phyloP scores from a whole-genome alignment of 257 asterid genomes.

The Jacaranda mimosifolia region DNA sequence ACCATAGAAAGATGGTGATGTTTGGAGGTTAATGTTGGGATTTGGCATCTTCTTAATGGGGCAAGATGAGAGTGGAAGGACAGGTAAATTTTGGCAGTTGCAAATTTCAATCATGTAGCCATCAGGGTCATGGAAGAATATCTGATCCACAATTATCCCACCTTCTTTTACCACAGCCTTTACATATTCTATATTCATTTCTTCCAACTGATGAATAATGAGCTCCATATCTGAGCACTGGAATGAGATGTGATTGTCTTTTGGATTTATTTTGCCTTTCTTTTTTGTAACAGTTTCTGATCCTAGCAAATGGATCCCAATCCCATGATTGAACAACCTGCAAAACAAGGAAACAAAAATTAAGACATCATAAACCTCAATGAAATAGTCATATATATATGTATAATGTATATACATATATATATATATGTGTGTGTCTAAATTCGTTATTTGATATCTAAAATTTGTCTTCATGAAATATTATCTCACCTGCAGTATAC shows the following conservation, averaged over 20 bases:
- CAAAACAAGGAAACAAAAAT: not conserved
- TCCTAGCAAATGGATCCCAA: slow-evolving; percentile 83
- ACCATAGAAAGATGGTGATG: slow-evolving; percentile 45
- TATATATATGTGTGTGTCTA: too few species aligned
- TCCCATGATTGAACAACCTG: slow-evolving; percentile 94
- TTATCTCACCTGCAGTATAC: too few species aligned
- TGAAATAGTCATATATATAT: too few species aligned
- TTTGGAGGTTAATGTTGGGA: slow-evolving; percentile 31
- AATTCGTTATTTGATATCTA: too few species aligned
- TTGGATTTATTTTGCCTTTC: slow-evolving; percentile 70
- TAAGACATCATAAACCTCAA: not conserved
- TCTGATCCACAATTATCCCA: slow-evolving; percentile 78
- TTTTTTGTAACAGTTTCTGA: slow-evolving; percentile 42
- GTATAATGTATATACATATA: too few species aligned
- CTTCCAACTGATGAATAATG: slow-evolving; percentile 54
- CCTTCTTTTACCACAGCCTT: slow-evolving; percentile 79
- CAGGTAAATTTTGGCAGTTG: slow-evolving; percentile 81
- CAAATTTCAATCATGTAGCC: slow-evolving; percentile 90
- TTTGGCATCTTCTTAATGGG: slow-evolving; percentile 51
- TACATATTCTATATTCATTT: slow-evolving; percentile 66
- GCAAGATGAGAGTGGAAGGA: slow-evolving; percentile 78
- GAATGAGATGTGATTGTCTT: slow-evolving; percentile 86
- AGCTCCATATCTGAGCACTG: slow-evolving; percentile 71
- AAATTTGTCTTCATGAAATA: too few species aligned
- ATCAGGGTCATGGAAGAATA: slow-evolving; percentile 93